Evolutionary conservation across 352 stramenopile species (phyloP).

Genomic region (Pythium rhizo-oryzae): DNA sequence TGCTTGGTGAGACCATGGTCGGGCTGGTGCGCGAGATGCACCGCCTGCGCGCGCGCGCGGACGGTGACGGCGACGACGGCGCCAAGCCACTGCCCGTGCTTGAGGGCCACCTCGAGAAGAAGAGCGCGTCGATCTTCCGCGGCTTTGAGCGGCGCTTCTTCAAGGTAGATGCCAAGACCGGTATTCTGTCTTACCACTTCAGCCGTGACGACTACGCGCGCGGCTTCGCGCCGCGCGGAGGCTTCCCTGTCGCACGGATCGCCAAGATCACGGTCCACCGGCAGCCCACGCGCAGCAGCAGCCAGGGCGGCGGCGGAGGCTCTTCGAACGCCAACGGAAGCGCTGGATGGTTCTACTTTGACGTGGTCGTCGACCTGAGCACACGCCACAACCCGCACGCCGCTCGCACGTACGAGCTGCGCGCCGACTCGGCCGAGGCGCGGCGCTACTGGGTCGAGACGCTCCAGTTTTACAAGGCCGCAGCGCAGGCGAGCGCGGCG

Average conservation of each 20-base stretch:
- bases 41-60: constrained; percentile 39
- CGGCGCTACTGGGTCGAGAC: constrained; percentile 74
- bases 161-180: constrained; percentile 68
- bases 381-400: constrained; percentile 62
- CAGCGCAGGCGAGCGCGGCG: constrained; percentile 30
- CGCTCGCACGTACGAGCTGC: constrained; percentile 69
- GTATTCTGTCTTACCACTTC: constrained; percentile 71
- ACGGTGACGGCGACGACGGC: constrained; percentile 15
- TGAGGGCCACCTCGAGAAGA: constrained; percentile 75
- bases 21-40: constrained; percentile 63
- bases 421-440: constrained; percentile 53
- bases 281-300: constrained; percentile 33
- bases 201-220: constrained; percentile 60
- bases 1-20: constrained; percentile 52
- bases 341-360: constrained; percentile 55
- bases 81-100: constrained; percentile 47
- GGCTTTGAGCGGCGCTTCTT: constrained; percentile 73
- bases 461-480: constrained; percentile 65
- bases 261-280: constrained; percentile 61
- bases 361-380: constrained; percentile 70
- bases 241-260: constrained; percentile 59
- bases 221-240: constrained; percentile 65
- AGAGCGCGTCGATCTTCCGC: constrained; percentile 76
- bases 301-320: constrained; percentile 9
- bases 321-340: constrained; percentile 16